Base-by-base conservation (phyloP, 1,284 basidiomycete genomes). In the Cystobasidium slooffiae region DNA sequence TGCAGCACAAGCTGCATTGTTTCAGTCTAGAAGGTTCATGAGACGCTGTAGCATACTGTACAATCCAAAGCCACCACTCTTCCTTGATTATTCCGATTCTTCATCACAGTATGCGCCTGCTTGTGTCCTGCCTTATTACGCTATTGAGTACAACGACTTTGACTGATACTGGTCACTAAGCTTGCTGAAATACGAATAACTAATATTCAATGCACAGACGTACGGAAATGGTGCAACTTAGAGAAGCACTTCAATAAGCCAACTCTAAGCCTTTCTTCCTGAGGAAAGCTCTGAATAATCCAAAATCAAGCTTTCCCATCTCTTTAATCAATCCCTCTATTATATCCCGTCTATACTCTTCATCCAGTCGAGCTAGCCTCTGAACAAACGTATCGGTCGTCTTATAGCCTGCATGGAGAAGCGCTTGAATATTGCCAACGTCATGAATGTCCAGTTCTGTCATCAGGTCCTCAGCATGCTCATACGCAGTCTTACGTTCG, bases 221-320 rank as follows among this genome's bases (percentile, higher is more conserved):
- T 53, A 53, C 52, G 9, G 16, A 10, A 10, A 9, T 18, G 51
- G 6, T 52, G 22, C 51, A 12, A 52, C 22, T 20, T 6, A 8
- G 7, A 52, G 31, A 31, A 31, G 31, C 31, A 31, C 31, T 5
- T 31, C 14, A 49, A 47, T 31, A 9, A 12, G 31, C 61, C 44
- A 63, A 47, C 6, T 47, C 61, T 2, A 63, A 16, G 16, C 61
- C 61, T 49, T 47, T 37, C 37, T 41, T 41, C 47, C 24, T 63
- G 43, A 63, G 41, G 18, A 52, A 47, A 5, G 64, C 39, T 31
- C 39, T 41, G 9, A 66, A 37, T 9, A 66, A 41, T 6, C 69
- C 58, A 63, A 52, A 72, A 64, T 72, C 69, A 20, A 64, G 20
- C 41, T 58, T 62, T 10, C 61, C 69, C 61, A 72, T 72, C 14